Evolutionary conservation across 306 rosid genomes (phyloP).

Genomic region (Glycine tomentella): DNA sequence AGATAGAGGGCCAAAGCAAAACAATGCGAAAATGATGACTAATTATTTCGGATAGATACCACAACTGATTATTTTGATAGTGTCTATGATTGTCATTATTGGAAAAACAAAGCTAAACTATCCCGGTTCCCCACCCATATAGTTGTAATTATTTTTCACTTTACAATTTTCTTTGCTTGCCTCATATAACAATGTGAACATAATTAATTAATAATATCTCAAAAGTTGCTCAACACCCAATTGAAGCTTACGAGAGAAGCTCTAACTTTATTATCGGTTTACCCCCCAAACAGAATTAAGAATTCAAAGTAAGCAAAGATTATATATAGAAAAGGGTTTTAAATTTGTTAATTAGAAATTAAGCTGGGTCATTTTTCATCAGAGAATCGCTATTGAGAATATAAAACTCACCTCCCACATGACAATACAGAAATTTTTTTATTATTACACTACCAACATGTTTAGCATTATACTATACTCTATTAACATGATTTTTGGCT

Average conservation of each 20-base stretch:
- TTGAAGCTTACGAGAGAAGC: constrained; percentile 52
- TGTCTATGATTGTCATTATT: constrained; percentile 76
- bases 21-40: constrained; percentile 77
- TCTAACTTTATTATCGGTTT: constrained; percentile 20
- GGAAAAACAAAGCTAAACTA: constrained; percentile 74
- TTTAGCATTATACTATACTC: no score
- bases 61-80: constrained; percentile 79
- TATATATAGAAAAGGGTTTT: neutral
- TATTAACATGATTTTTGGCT: neutral
- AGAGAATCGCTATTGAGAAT: neutral
- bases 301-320: constrained; percentile 14
- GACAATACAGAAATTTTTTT: no score
- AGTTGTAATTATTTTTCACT: constrained; percentile 60
- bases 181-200: constrained; percentile 47
- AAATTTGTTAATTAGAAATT: no score
- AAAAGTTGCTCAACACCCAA: constrained; percentile 38
- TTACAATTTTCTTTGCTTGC: constrained; percentile 56
- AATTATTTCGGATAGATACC: constrained; percentile 84
- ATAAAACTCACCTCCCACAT: neutral
- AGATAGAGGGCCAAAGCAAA: constrained; percentile 65
- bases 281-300: constrained; percentile 19
- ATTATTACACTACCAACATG: no score
- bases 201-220: constrained; percentile 43
- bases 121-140: constrained; percentile 65
- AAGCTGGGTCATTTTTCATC: no score